Percentiles rank a stretch among this genome's conserved stretches.
phyloP scores from a whole-genome alignment of 305 asterid genomes.

The Fraxinus albicans region DNA sequence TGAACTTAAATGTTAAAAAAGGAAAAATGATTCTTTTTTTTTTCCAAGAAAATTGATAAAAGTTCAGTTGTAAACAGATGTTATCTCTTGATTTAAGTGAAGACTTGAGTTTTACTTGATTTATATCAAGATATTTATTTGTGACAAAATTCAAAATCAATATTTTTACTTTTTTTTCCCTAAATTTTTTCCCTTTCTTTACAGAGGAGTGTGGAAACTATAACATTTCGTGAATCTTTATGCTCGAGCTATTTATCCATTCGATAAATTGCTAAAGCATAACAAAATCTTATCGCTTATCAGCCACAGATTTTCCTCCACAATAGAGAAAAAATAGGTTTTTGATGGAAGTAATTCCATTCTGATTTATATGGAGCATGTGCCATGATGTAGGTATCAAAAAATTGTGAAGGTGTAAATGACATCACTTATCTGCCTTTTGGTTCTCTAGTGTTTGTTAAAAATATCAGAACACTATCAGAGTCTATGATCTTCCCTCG shows the following conservation, averaged over 20 bases:
- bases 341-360: background rate
- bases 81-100: background rate
- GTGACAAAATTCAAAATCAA: background rate
- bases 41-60: background rate
- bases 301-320: background rate
- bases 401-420: background rate
- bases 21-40: background rate
- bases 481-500: background rate
- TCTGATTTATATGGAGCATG: background rate
- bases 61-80: background rate
- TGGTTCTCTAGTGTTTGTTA: background rate
- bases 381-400: background rate
- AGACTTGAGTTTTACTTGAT: background rate
- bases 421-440: background rate
- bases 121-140: background rate
- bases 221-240: background rate
- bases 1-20: background rate
- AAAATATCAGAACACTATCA: background rate
- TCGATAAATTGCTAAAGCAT: background rate
- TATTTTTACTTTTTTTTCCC: background rate
- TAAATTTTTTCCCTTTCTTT: background rate
- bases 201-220: background rate
- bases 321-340: background rate
- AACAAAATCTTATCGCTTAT: background rate
- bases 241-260: background rate